These are phyloP conservation scores for Clarireedia paspali DNA, from an alignment of 2,329 filamentous ascomycete species.

Conservation along the genomic window DNA sequence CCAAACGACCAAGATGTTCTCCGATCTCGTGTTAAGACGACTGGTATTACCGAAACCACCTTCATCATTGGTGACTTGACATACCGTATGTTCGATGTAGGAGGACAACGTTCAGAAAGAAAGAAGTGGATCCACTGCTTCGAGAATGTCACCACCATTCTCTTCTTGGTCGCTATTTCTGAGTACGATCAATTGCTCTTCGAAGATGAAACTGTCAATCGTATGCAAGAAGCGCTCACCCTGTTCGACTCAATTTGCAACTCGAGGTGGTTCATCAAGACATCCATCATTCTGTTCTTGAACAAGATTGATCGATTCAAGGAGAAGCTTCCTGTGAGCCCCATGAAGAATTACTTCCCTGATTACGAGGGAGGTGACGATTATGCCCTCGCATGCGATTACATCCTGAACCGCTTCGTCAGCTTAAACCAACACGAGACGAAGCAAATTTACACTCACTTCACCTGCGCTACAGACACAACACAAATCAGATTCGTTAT, in stretches of 20 bases:
- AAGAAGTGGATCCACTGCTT: constrained; percentile 80
- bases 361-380: constrained; percentile 94
- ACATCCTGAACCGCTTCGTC: constrained; percentile 97
- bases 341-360: constrained; percentile 85
- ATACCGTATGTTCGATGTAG: constrained; percentile 85
- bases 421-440: constrained; percentile 98
- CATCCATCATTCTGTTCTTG: constrained; percentile 79
- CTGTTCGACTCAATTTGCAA: constrained; percentile 85
- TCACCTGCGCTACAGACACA: constrained; percentile 97
- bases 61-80: constrained; percentile 90
- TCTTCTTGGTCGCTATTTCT: constrained; percentile 92
- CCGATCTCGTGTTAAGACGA: constrained; percentile 83
- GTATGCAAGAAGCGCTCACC: constrained; percentile 85
- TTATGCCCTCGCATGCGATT: constrained; percentile 93
- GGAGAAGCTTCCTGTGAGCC: constrained; percentile 72
- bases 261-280: constrained; percentile 85
- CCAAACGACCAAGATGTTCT: constrained; percentile 93
- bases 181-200: constrained; percentile 96
- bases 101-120: constrained; percentile 65
- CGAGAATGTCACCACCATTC: constrained; percentile 74
- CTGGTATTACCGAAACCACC: constrained; percentile 90
- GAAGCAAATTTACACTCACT: constrained; percentile 99
- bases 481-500: constrained; percentile 99
- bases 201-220: constrained; percentile 93
- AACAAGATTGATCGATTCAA: constrained; percentile 91